Percentiles rank a stretch among this genome's conserved stretches.
These are phyloP conservation scores for Mycena alexandri DNA, from an alignment of 768 basidiomycete genomes.

Conservation along the genomic window DNA sequence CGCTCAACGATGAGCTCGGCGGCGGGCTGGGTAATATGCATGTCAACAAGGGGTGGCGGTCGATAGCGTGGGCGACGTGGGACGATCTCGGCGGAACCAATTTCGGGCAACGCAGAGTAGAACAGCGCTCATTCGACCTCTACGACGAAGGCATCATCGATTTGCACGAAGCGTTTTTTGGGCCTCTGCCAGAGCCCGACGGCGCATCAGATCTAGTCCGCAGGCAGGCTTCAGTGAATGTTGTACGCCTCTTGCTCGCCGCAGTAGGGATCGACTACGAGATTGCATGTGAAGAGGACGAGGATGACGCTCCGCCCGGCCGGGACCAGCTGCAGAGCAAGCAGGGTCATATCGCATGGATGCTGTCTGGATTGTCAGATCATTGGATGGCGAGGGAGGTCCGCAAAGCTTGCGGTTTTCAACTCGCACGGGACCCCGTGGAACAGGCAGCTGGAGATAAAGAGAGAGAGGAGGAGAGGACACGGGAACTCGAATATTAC, in stretches of 20 bases:
- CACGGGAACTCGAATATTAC: background rate
- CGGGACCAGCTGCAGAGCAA: slow-evolving; percentile 8
- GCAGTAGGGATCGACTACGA: slow-evolving; percentile 24
- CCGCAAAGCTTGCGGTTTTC: slow-evolving; percentile 20
- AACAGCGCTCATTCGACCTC: slow-evolving; percentile 15
- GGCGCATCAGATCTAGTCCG: slow-evolving; percentile 3
- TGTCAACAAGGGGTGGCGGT: slow-evolving; percentile 23
- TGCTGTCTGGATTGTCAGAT: slow-evolving; percentile 19
- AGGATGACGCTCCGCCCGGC: slow-evolving; percentile 8
- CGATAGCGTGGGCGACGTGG: slow-evolving; percentile 30
- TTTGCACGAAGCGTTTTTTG: slow-evolving; percentile 17
- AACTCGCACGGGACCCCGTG: slow-evolving; percentile 16
- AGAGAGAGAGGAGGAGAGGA: slow-evolving; percentile 19
- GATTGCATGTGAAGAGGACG: slow-evolving; percentile 20
- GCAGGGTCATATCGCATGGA: slow-evolving; percentile 20
- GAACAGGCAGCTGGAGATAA: slow-evolving; percentile 20
- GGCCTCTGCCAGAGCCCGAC: slow-evolving; percentile 13
- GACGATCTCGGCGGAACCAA: slow-evolving; percentile 18
- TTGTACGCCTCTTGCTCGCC: slow-evolving; percentile 5
- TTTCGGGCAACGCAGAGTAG: slow-evolving; percentile 18
- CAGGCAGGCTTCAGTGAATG: slow-evolving; percentile 7
- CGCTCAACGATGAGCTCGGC: slow-evolving; percentile 2
- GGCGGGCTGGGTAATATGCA: slow-evolving; percentile 21
- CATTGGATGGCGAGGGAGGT: slow-evolving; percentile 22
- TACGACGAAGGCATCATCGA: slow-evolving; percentile 24